phyloP scores from a whole-genome alignment of 495 filamentous ascomycete genomes.

The Penicillium macrosclerotiorum region DNA sequence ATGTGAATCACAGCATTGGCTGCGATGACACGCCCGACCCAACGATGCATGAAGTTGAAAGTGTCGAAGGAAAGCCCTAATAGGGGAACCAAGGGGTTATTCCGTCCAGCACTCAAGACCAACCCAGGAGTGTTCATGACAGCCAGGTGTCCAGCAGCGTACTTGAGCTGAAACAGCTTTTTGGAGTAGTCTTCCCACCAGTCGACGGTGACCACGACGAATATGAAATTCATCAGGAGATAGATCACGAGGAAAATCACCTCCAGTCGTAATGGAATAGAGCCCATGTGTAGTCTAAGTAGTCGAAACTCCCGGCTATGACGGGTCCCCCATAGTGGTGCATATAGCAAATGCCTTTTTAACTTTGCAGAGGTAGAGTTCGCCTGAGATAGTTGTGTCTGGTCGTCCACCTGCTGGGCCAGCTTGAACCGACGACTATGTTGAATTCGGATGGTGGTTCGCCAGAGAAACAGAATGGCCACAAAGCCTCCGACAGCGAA shows the following conservation, averaged over 20 bases:
- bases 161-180: slow-evolving; percentile 40
- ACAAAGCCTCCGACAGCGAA: slow-evolving; percentile 31
- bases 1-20: slow-evolving; percentile 37
- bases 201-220: slow-evolving; percentile 38
- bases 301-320: slow-evolving; percentile 43
- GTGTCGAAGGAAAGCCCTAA: slow-evolving; percentile 41
- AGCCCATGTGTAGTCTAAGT: slow-evolving; percentile 39
- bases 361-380: slow-evolving; percentile 20
- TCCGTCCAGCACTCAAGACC: slow-evolving; percentile 42
- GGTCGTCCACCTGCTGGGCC: slow-evolving; percentile 20
- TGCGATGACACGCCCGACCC: slow-evolving; percentile 40
- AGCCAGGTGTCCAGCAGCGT: slow-evolving; percentile 39
- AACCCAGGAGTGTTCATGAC: slow-evolving; percentile 43
- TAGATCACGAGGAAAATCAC: slow-evolving; percentile 30
- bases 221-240: slow-evolving; percentile 34
- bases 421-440: slow-evolving; percentile 28
- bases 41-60: slow-evolving; percentile 48
- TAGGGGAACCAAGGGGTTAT: slow-evolving; percentile 39
- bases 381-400: slow-evolving; percentile 20
- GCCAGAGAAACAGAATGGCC: slow-evolving; percentile 24
- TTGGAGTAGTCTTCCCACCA: slow-evolving; percentile 35
- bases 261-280: slow-evolving; percentile 37
- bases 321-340: slow-evolving; percentile 34
- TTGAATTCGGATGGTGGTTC: slow-evolving; percentile 23
- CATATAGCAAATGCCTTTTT: slow-evolving; percentile 45